Conservation (phyloP, 768 basidiomycete species). For the Rhizopogon roseolus region DNA sequence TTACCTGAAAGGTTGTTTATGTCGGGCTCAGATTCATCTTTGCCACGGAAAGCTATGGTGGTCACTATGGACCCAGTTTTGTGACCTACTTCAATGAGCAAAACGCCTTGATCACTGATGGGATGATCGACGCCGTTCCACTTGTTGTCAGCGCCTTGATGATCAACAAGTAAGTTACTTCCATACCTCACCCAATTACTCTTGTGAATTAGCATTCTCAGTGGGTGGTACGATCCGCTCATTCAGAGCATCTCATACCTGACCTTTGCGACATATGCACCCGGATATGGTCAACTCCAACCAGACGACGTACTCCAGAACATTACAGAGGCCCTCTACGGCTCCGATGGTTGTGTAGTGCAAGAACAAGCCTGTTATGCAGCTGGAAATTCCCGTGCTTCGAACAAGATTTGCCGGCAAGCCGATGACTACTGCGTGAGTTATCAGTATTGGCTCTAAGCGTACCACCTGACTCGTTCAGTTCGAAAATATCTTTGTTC, state of each 20-base stretch:
- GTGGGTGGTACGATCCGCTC: slow-evolving; percentile 64
- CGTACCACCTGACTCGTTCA: slow-evolving; percentile 14
- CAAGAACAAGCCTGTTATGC: slow-evolving; percentile 54
- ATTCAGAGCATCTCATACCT: slow-evolving; percentile 60
- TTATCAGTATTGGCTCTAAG: background rate
- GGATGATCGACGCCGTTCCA: slow-evolving; percentile 41
- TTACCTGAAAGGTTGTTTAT: background rate
- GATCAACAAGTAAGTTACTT: slow-evolving; percentile 50
- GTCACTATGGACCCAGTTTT: slow-evolving; percentile 63
- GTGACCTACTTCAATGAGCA: slow-evolving; percentile 63
- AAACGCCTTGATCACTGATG: slow-evolving; percentile 44
- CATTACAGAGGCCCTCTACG: slow-evolving; percentile 47
- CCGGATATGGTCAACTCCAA: slow-evolving; percentile 63
- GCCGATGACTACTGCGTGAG: slow-evolving; percentile 58
- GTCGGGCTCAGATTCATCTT: slow-evolving; percentile 45
- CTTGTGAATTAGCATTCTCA: slow-evolving; percentile 14
- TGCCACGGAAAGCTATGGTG: slow-evolving; percentile 64
- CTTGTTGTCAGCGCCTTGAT: slow-evolving; percentile 56
- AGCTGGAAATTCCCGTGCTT: slow-evolving; percentile 41
- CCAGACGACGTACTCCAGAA: slow-evolving; percentile 37
- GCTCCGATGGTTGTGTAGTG: slow-evolving; percentile 44
- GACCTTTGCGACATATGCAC: slow-evolving; percentile 55
- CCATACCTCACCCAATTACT: background rate
- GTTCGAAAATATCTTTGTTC: slow-evolving; percentile 42
- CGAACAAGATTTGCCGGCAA: slow-evolving; percentile 43